These are phyloP conservation scores for Microsporum ferrugineum DNA, from an alignment of 2,329 filamentous ascomycete species.

Conservation along the genomic window DNA sequence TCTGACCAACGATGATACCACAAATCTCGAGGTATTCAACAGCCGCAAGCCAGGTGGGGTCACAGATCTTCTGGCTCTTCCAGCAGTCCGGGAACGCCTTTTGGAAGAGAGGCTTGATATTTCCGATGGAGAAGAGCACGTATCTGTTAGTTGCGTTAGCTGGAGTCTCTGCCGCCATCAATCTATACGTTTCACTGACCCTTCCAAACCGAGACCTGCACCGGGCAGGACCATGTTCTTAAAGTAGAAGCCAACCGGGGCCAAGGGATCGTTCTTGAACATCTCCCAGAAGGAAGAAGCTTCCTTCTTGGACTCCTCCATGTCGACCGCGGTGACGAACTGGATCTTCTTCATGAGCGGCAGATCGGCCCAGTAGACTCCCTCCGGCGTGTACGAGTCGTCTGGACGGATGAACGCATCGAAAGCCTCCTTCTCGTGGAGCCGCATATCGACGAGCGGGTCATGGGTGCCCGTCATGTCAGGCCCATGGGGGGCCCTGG, in stretches of 20 bases:
- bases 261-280: constrained; percentile 76
- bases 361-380: constrained; percentile 88
- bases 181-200: constrained; percentile 31
- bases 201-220: constrained; percentile 83
- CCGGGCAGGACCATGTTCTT: constrained; percentile 85
- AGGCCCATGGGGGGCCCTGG: constrained; percentile 37
- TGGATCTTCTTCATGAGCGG: constrained; percentile 55
- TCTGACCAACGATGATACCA: constrained; percentile 90
- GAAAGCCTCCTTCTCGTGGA: constrained; percentile 54
- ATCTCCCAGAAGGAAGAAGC: constrained; percentile 57
- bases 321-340: constrained; percentile 67
- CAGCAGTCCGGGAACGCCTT: constrained; percentile 70
- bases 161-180: too few species aligned
- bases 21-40: constrained; percentile 87
- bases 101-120: constrained; percentile 70
- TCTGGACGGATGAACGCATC: constrained; percentile 72
- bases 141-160: constrained; percentile 44
- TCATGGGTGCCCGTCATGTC: constrained; percentile 37
- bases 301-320: constrained; percentile 58
- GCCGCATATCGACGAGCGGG: constrained; percentile 42
- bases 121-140: constrained; percentile 93
- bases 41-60: constrained; percentile 66
- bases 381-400: constrained; percentile 71
- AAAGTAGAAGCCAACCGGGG: constrained; percentile 75
- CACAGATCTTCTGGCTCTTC: constrained; percentile 55